phyloP scores from a whole-genome alignment of 192 early-diverging fungal genomes.

The Coemansia erecta region DNA sequence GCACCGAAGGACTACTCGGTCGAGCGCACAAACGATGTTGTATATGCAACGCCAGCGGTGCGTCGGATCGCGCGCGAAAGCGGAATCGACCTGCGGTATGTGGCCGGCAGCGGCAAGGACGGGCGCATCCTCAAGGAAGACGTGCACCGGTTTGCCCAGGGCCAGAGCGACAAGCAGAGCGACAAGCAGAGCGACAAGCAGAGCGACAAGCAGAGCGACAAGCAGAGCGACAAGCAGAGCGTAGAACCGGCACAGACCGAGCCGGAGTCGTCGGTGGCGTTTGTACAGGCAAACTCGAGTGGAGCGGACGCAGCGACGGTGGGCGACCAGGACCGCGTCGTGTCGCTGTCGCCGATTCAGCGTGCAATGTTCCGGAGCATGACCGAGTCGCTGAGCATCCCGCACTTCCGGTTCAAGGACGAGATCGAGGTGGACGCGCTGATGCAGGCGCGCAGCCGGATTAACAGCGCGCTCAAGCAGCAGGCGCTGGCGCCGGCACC shows the following conservation, averaged over 20 bases:
- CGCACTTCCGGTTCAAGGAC: constrained; percentile 94
- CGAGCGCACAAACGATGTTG: constrained; percentile 33
- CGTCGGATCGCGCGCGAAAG: constrained; percentile 79
- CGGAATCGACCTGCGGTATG: constrained; percentile 66
- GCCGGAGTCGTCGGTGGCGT: constrained; percentile 9
- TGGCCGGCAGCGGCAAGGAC: constrained; percentile 78
- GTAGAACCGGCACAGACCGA: constrained; percentile 3
- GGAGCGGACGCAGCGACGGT: constrained; percentile 21
- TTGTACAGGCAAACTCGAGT: constrained; percentile 31
- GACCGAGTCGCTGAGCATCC: constrained; percentile 88
- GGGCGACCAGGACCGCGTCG: constrained; percentile 54
- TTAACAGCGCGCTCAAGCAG: constrained; percentile 67
- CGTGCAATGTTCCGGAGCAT: constrained; percentile 97
- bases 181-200: too few species aligned
- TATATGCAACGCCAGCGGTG: constrained; percentile 87
- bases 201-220: too few species aligned
- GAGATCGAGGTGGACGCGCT: constrained; percentile 77
- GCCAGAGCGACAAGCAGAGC: not conserved
- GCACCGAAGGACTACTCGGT: constrained; percentile 20
- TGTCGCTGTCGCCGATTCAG: constrained; percentile 81
- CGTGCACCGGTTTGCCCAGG: constrained; percentile 54
- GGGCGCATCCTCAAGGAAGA: constrained; percentile 94
- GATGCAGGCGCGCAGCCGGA: constrained; percentile 57
- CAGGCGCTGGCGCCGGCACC: too few species aligned
- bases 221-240: constrained; percentile 3